Evolutionary conservation across 1,284 basidiomycete species (phyloP), one percentile per base, ranked within the genome.

Genomic region (Cryptococcus sp.): DNA sequence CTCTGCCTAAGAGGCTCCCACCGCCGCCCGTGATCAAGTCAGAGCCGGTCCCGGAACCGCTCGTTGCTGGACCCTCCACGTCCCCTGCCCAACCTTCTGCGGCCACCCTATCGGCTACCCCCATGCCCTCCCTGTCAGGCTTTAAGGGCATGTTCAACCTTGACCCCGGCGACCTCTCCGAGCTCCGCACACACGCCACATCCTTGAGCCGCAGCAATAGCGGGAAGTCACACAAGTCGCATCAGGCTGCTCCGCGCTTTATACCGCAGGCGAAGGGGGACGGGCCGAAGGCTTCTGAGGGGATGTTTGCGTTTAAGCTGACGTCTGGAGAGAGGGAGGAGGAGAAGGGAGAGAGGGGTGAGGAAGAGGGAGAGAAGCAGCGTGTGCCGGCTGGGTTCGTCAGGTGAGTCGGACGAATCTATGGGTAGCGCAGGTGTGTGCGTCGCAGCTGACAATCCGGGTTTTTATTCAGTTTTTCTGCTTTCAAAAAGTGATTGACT

Each of bases 331-430:
- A 59, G 12, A 55, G 55, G 3, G 28, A 33, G 28, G 28, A 9
- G 28, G 18, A 50, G 5, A 50, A 56, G 46, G 58, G 49, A 5
- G 51, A 51, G 12, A 37, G 52, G 4, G 47, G 53, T 46, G 52
- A 40, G 39, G 11, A 39, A 18, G 20, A 12, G 28, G 28, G 9
- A 0, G 21, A 40, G 13, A 37, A 33, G 12, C 38, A 50, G 37
- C 16, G 20, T 54, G 33, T 46, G 33, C 60, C 63, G 21, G 45
- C 49, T 21, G 68, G 66, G 15, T 70, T 68, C 46, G 65, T 70
- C 44, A 65, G 65, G 67, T 69, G 54, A 63, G 67, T 50, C 12
- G n/a, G n/a, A n/a, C n/a, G n/a, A n/a, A n/a, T n/a, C n/a, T n/a
- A n/a, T n/a, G n/a, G n/a, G n/a, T n/a, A n/a, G n/a, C 28, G 28